These are phyloP conservation scores for Coffea eugenioides DNA, from an alignment of 257 asterid species.

Conservation along the genomic window DNA sequence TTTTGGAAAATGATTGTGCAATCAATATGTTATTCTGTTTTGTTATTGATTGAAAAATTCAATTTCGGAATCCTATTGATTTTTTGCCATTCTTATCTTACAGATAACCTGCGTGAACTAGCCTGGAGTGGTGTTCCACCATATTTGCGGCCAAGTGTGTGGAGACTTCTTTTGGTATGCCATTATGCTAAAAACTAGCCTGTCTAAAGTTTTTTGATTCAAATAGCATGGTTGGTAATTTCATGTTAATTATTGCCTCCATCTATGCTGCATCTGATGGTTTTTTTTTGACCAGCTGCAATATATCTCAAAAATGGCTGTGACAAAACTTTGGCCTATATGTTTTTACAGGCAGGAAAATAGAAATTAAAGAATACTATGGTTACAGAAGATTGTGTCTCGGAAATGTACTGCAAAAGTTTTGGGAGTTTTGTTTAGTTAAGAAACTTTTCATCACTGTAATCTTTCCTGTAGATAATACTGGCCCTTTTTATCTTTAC, in stretches of 20 bases:
- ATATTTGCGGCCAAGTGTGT: constrained; percentile 82
- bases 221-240: too few species aligned
- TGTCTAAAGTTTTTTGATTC: not conserved
- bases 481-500: too few species aligned
- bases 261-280: not conserved
- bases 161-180: constrained; percentile 97
- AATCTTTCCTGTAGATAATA: too few species aligned
- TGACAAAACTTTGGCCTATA: not conserved
- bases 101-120: constrained; percentile 90
- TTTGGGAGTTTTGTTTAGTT: not conserved
- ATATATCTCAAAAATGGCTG: not conserved
- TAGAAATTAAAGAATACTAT: not conserved
- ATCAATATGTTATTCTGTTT: too few species aligned
- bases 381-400: not conserved
- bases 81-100: constrained; percentile 19
- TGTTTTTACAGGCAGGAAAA: not conserved
- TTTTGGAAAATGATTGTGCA: not conserved
- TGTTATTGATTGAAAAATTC: not conserved
- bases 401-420: not conserved
- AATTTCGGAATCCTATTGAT: constrained; percentile 14
- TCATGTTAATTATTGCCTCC: not conserved
- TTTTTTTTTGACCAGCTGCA: not conserved
- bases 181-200: not conserved
- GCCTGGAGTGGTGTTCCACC: constrained; percentile 99
- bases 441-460: not conserved